Evolutionary conservation across 1,284 basidiomycete genomes (phyloP), one percentile per base, ranked within the genome.

Genomic region (Trametes sp.): DNA sequence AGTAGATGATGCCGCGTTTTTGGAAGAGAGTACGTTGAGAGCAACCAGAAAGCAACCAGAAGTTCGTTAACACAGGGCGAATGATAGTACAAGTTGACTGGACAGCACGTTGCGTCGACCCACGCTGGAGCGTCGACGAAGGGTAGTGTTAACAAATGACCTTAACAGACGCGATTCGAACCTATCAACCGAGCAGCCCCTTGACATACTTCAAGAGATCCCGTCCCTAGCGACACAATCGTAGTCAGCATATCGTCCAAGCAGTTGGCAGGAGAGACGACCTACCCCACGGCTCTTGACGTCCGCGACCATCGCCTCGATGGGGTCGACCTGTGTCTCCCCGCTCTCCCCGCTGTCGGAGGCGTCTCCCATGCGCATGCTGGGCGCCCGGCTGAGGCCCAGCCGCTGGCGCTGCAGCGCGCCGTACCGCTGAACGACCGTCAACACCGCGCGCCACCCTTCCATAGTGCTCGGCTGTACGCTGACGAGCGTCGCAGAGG

Each of bases 121-220:
- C 33, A n/a, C 6, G 28, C 24, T 28, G 35, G 36, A 53, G 13
- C 23, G n/a, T 24, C 44, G 23, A 48, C 19, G 21, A n/a, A 35
- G 31, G 13, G 36, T 38, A 38, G 21, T 54, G 54, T 42, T 57
- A 59, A n/a, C 59, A 46, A 48, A 46, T 33, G 56, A 54, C 59
- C 56, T 19, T n/a, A 31, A 21, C 35, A 36, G 9, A 35, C 52
- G 24, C 24, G 41, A 57, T 26, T 44, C 48, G 24, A 6, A 11
- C 28, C 26, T 42, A 28, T 80, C 72, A 90, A 49, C 86, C 83
- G 63, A 93, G 74, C 11, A 93, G 75, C 28, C 82, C 83, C 71
- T 86, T 89, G 41, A 93, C 89, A 74, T 93, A 93, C 72, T 80
- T 84, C 67, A 93, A 71, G 55, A 93, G 70, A 61, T 93, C 90